Evolutionary conservation across 345 rosid genomes (phyloP), one percentile per base, ranked within the genome.

Genomic region (Eucalyptus melliodora): DNA sequence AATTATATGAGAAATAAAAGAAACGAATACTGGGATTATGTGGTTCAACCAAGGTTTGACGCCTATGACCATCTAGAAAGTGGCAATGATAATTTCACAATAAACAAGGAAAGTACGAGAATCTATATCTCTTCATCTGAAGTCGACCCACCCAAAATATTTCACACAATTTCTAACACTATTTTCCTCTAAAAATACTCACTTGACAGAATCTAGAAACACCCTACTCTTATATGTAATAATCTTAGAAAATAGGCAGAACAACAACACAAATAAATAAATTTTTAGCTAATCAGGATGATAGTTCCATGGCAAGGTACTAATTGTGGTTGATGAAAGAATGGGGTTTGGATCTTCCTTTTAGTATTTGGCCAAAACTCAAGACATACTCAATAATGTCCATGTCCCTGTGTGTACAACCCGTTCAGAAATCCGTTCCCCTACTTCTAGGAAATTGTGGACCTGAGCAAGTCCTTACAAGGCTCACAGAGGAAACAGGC

Each of bases 401-500:
- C 30, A 37, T 27, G 2, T 40, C 27, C 2, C 4, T 5, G 3
- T 5, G 30, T 4, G 15, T 77, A 40, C 11, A 10, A 15, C 19
- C 77, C 2, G 5, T n/a, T 65, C 77, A 16, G 8, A 14, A n/a
- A 65, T n/a, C 1, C 1, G 6, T n/a, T n/a, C 77, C 77, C 40
- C 40, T 16, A n/a, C 21, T 65, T 65, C 3, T 21, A 21, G 83
- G 27, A 40, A 77, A 77, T 40, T 21, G 42, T 2, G 7, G 1
- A 50, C 7, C 3, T 15, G 0, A 50, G 51, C 1, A 50, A 1
- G 17, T 50, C 3, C 17, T 50, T 15, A 50, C 15, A 50, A 50
- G 16, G 17, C 51, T 50, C 3, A 50, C 6, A 0, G 7, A 50
- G 51, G 16, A 50, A 50, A 50, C 1, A 50, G 3, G 16, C 0